Evolutionary conservation across 164 flowering plant species (phyloP).

Genomic region (Annona cherimola): DNA sequence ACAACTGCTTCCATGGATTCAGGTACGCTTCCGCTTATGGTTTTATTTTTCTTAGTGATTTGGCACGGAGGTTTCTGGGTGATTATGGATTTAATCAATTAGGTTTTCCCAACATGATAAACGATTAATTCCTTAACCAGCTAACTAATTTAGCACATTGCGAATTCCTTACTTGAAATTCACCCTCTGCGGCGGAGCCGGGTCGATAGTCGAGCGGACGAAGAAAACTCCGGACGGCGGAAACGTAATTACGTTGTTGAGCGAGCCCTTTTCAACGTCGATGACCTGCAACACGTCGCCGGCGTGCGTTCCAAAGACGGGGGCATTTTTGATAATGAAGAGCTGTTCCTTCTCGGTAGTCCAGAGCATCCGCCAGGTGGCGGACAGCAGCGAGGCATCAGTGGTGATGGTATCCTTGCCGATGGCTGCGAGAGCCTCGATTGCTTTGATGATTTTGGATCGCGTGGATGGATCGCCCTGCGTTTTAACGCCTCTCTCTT

Average conservation of each 20-base stretch:
- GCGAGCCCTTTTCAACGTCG: slow-evolving; percentile 44
- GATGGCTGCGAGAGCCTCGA: slow-evolving; percentile 48
- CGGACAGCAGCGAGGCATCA: slow-evolving; percentile 50
- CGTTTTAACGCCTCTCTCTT: slow-evolving; percentile 80
- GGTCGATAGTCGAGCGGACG: slow-evolving; percentile 63
- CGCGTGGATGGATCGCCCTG: slow-evolving; percentile 42
- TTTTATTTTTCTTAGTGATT: too few species aligned
- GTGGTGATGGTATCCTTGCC: slow-evolving; percentile 61
- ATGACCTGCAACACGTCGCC: slow-evolving; percentile 96
- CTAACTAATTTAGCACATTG: neutral
- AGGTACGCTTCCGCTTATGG: too few species aligned
- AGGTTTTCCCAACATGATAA: too few species aligned
- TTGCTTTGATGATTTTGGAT: slow-evolving; percentile 55
- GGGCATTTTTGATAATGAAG: slow-evolving; percentile 73
- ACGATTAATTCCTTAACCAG: too few species aligned
- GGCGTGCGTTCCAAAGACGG: slow-evolving; percentile 61
- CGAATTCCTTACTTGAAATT: slow-evolving; percentile 53
- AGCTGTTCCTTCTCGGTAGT: slow-evolving; percentile 98
- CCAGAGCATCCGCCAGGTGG: slow-evolving; percentile 96
- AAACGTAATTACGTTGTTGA: slow-evolving; percentile 86
- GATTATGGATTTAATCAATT: too few species aligned
- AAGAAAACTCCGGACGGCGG: slow-evolving; percentile 93
- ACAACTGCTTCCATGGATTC: too few species aligned
- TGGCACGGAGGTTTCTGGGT: too few species aligned
- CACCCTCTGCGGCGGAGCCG: slow-evolving; percentile 73